Evolutionary conservation across 2,329 filamentous ascomycete species (phyloP).

Genomic region (Pyrenophora teres): DNA sequence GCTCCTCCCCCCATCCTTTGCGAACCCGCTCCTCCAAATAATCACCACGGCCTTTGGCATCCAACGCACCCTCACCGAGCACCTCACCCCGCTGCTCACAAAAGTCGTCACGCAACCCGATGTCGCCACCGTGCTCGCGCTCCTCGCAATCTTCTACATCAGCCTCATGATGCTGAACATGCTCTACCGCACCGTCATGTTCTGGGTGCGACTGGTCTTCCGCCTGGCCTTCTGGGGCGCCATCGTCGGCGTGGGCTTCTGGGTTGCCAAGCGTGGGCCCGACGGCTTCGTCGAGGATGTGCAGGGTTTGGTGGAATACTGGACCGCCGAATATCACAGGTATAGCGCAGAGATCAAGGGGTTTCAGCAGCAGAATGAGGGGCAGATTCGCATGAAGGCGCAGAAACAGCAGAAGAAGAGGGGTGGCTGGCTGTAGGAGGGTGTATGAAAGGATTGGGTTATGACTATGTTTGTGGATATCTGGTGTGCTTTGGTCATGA

Average conservation of each 20-base stretch:
- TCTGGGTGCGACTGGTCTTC: conserved; percentile 72
- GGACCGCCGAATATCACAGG: conserved; percentile 47
- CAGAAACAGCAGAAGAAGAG: conserved; percentile 15
- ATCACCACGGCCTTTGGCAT: conserved; percentile 37
- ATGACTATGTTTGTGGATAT: too few species aligned
- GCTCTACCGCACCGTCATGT: conserved; percentile 73
- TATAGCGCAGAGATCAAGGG: conserved; percentile 39
- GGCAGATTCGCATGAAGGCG: conserved; percentile 31
- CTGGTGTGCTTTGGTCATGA: too few species aligned
- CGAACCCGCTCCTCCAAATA: conserved; percentile 36
- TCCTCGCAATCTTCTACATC: conserved; percentile 67
- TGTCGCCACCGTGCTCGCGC: conserved; percentile 58
- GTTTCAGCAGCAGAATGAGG: conserved; percentile 32
- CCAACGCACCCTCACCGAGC: conserved; percentile 32
- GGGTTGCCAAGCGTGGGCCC: conserved; percentile 65
- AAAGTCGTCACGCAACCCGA: conserved; percentile 47
- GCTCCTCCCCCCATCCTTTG: conserved; percentile 41
- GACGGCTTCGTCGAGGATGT: conserved; percentile 68
- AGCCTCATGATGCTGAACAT: conserved; percentile 68
- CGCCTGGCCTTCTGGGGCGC: conserved; percentile 67
- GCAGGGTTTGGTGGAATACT: conserved; percentile 39
- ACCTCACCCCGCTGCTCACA: conserved; percentile 37
- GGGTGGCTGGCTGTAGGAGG: conserved; percentile 16
- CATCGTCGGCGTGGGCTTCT: conserved; percentile 60
- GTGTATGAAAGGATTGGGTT: background rate